Evolutionary conservation across 768 basidiomycete species (phyloP), one percentile per base, ranked within the genome.

Genomic region (Tephrocybe rancida): DNA sequence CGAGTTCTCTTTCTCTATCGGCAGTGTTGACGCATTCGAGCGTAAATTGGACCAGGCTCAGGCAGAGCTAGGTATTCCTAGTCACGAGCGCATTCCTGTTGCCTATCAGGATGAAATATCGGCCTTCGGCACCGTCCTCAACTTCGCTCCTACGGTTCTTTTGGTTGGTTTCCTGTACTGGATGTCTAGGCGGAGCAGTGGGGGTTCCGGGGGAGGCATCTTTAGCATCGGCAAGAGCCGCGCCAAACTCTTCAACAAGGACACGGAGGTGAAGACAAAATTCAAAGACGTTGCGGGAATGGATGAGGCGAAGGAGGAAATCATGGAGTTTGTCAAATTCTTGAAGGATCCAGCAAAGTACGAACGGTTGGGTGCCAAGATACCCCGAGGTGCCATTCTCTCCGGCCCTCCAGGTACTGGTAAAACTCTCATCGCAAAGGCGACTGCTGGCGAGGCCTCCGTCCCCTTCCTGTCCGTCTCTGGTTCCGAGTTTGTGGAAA

Each of bases 241-340:
- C 55, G 97, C 97, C 13, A 92, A 87, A 72, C 75, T 97, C 66
- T 98, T 98, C 75, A 98, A 98, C 78, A 90, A 96, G 75, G 96
- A 99, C 61, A 94, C 90, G 29, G 91, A 95, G 48, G 88, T 98
- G 66, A 89, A 86, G 67, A 86, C 90, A 64, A 90, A 90, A 69
- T 99, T 99, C 77, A 87, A 87, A 73, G 95, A 99, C 67, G 93
- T 99, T 16, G 97, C 97, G 13, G 97, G 97, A 32, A 98, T 98
- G 96, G 97, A 99, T 73, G 97, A 99, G 73, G 97, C 95, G 39
- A 99, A 99, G 78, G 92, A 95, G 76, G 97, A 99, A 75, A 96
- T 99, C 63, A 96, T 98, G 92, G 97, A 99, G 69, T 99, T 98
- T 62, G 97, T 99, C 68, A 95, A 97, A 63, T 98, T 99, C 78